A percentile compares a stretch with the other conserved stretches of the same genome.
phyloP scores from a whole-genome alignment of 2,329 filamentous ascomycete genomes.

The Chaetomium strumarium region DNA sequence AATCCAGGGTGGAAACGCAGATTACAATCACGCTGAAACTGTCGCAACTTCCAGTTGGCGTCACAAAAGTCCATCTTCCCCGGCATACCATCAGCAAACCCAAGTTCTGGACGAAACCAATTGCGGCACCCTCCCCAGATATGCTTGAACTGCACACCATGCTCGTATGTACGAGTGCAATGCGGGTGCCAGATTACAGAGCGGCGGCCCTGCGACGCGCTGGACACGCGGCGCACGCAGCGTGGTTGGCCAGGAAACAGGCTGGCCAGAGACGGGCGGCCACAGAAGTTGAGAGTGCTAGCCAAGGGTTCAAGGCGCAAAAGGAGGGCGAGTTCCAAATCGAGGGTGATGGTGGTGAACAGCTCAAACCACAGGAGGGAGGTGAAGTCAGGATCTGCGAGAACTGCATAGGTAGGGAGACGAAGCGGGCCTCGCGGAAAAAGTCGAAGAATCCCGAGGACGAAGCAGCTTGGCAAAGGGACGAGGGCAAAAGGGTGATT shows the following conservation, averaged over 20 bases:
- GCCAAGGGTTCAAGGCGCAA: background rate
- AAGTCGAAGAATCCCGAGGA: constrained; percentile 92
- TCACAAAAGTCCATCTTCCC: constrained; percentile 79
- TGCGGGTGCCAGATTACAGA: constrained; percentile 64
- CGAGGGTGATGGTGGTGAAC: constrained; percentile 17
- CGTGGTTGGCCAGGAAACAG: constrained; percentile 23
- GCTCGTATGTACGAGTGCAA: constrained; percentile 87
- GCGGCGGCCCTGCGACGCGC: constrained; percentile 60
- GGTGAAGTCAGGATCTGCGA: constrained; percentile 90
- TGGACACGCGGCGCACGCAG: constrained; percentile 42
- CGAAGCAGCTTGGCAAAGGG: constrained; percentile 77
- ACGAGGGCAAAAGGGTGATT: constrained; percentile 75
- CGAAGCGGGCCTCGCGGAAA: constrained; percentile 85
- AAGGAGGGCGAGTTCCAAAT: background rate
- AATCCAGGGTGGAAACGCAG: constrained; percentile 94
- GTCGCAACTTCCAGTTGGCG: constrained; percentile 65
- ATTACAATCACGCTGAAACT: constrained; percentile 82
- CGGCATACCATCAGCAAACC: constrained; percentile 90
- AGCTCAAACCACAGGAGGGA: constrained; percentile 66
- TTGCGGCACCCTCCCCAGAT: constrained; percentile 60
- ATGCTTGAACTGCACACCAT: constrained; percentile 74
- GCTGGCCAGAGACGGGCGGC: background rate
- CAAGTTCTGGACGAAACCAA: constrained; percentile 74
- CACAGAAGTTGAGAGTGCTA: background rate
- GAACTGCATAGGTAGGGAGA: constrained; percentile 86